Base-by-base conservation (phyloP, 805 yeast genomes). In the Yarrowia yakushimensis region DNA sequence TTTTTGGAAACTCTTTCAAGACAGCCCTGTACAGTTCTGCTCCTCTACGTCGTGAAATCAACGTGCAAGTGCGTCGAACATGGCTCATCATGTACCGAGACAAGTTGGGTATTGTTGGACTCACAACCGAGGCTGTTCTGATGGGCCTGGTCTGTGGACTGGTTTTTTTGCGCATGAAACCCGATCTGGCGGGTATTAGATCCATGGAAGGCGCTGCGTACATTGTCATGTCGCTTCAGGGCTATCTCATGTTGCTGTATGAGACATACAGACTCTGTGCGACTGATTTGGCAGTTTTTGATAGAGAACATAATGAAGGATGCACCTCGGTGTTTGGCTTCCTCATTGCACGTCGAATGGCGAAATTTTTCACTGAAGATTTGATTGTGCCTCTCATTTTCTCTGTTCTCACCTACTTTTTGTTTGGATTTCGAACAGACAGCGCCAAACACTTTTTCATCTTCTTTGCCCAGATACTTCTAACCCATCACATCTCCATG, bases 61-160 rank as follows among this genome's bases (percentile, higher is more conserved):
- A 65, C 0, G 81, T 83, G 1, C 67, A 82, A 10, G 73, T 81
- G 1, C 70, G 75, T 43, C 73, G 88, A 63, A 79, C 81, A 18
- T 65, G 79, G n/a, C 67, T 76, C 22, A 67, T 83, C 8, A 81
- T 83, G 27, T 62, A 70, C 3, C 74, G 87, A 65, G 88, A 85
- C 69, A 78, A 80, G 13, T 72, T 80, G 57, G 83, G 85, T 0
- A 69, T 79, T 12, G 48, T 75, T 4, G 81, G 76, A 37, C 70
- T 81, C 2, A 71, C 83, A 7, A 65, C 77, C 20, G 79, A 77
- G n/a, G 81, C 85, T 39, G 60, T 81, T 0, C 66, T 85, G 6
- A 73, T 88, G 65, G 87, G 90, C 0, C 69, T 83, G 1, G 74
- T 84, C n/a, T 74, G 81, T 42, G 96, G 96, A 0, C 88, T 94